Conservation (phyloP, 768 basidiomycete genomes). For the Lactarius trivialis region DNA sequence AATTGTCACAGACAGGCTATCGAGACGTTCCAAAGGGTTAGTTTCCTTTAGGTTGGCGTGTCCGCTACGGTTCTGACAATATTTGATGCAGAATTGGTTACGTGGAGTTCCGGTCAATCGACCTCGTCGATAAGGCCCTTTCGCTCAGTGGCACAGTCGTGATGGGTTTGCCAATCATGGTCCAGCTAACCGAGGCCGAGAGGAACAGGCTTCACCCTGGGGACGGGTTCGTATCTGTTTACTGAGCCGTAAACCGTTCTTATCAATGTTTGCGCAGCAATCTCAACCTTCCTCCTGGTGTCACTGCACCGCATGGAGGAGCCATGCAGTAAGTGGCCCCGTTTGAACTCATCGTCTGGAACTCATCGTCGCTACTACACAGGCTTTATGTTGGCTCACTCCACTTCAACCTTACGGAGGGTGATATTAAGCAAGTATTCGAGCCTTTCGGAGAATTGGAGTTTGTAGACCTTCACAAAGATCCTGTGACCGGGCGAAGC, state of each 20-base stretch:
- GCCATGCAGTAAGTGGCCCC: slow-evolving; percentile 69
- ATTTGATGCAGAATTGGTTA: slow-evolving; percentile 68
- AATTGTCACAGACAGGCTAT: slow-evolving; percentile 92
- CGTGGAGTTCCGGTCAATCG: slow-evolving; percentile 90
- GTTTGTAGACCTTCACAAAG: slow-evolving; percentile 96
- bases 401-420: slow-evolving; percentile 94
- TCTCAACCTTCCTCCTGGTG: slow-evolving; percentile 78
- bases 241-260: slow-evolving; percentile 12
- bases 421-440: slow-evolving; percentile 98
- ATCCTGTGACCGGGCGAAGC: slow-evolving; percentile 89
- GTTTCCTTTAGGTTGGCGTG: slow-evolving; percentile 22
- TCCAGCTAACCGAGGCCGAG: slow-evolving; percentile 96
- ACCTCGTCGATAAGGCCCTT: slow-evolving; percentile 87
- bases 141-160: slow-evolving; percentile 89
- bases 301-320: slow-evolving; percentile 59
- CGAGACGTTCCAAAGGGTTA: slow-evolving; percentile 96
- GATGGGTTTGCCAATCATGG: slow-evolving; percentile 96
- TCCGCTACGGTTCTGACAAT: background rate
- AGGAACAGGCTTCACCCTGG: slow-evolving; percentile 85
- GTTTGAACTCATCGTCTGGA: slow-evolving; percentile 24
- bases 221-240: slow-evolving; percentile 55
- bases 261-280: slow-evolving; percentile 40
- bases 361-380: slow-evolving; percentile 15
- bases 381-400: slow-evolving; percentile 96
- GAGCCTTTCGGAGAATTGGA: slow-evolving; percentile 98